A percentile compares a stretch with the other conserved stretches of the same genome.
These are phyloP conservation scores for Solanum arcanum DNA, from an alignment of 257 asterid species.

Conservation along the genomic window DNA sequence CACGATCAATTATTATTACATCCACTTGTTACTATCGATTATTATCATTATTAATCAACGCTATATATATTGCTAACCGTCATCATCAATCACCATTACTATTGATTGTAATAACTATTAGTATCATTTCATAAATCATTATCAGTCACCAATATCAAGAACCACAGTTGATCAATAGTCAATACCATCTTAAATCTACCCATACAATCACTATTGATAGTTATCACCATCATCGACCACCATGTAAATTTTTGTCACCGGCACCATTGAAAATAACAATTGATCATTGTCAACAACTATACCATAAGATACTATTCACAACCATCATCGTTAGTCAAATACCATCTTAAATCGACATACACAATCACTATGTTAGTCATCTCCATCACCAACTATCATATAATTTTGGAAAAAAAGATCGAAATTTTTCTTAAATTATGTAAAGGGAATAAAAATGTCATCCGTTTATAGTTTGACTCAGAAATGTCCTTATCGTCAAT, in stretches of 20 bases:
- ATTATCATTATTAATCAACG: neutral
- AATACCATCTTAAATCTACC: neutral
- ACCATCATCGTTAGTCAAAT: neutral
- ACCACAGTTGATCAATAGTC: neutral
- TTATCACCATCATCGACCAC: neutral
- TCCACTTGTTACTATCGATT: too few species aligned
- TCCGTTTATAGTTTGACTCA: too few species aligned
- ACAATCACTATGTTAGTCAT: neutral
- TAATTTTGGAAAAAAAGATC: too few species aligned
- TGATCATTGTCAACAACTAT: neutral
- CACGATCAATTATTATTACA: fast-evolving
- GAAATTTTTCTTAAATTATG: too few species aligned
- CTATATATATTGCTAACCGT: neutral
- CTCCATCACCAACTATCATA: neutral
- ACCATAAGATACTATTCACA: neutral
- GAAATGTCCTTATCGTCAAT: too few species aligned
- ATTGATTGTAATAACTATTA: too few species aligned
- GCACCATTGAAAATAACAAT: too few species aligned
- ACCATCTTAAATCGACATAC: too few species aligned
- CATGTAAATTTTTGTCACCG: neutral
- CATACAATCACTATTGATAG: neutral
- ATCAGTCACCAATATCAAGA: too few species aligned
- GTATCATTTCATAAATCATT: neutral
- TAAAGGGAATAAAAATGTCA: too few species aligned
- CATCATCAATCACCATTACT: neutral